A percentile compares a stretch with the other conserved stretches of the same genome.
Evolutionary conservation across 1,284 basidiomycete species (phyloP).

Genomic region (Ceratobasidium sp.): DNA sequence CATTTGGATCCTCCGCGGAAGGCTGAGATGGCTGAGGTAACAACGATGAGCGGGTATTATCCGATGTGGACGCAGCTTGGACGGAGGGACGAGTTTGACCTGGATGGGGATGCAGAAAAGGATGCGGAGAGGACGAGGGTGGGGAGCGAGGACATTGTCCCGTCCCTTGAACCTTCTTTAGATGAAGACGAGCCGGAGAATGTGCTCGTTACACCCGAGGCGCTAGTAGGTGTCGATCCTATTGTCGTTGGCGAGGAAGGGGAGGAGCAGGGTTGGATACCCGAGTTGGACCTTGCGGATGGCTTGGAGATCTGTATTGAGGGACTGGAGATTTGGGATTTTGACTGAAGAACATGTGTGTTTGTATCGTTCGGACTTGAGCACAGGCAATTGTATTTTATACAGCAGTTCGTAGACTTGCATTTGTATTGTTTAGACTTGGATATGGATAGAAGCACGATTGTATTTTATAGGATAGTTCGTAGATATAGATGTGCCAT

Average conservation of each 20-base stretch:
- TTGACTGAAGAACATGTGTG: too few species aligned
- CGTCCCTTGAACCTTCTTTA: neutral
- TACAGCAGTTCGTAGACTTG: too few species aligned
- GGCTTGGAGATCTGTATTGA: slow-evolving; percentile 1
- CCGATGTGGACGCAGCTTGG: neutral
- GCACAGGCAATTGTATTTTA: too few species aligned
- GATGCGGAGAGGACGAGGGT: neutral
- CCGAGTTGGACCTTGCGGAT: neutral
- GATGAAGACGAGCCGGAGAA: neutral
- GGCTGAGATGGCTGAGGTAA: neutral
- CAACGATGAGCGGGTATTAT: too few species aligned
- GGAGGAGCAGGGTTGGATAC: neutral
- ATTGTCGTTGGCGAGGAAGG: neutral
- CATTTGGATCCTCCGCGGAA: neutral
- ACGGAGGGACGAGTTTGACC: neutral
- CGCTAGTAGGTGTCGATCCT: neutral
- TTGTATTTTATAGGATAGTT: too few species aligned
- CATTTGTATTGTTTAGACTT: too few species aligned
- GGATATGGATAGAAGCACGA: too few species aligned
- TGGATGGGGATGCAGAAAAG: neutral
- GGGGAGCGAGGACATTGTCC: slow-evolving; percentile 5
- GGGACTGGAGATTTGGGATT: neutral
- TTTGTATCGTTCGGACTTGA: too few species aligned
- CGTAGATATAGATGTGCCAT: too few species aligned
- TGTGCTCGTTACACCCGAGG: neutral